phyloP scores from a whole-genome alignment of 768 basidiomycete species.

The Leccinum obscurum region DNA sequence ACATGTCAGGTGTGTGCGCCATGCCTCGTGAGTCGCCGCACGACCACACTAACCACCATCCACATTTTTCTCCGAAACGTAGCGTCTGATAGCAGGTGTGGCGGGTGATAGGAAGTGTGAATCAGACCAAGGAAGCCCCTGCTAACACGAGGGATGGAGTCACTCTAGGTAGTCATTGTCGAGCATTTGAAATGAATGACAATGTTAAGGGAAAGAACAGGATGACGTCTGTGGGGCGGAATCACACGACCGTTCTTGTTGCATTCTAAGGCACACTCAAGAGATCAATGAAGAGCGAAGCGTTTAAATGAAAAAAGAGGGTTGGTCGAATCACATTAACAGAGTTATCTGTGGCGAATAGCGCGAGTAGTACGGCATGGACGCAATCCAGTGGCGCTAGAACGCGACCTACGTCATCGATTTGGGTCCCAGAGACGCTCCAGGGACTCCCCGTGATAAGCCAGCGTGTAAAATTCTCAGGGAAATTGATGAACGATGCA shows the following conservation, averaged over 20 bases:
- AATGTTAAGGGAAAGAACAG: neutral
- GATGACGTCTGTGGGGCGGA: neutral
- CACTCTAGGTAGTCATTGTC: neutral
- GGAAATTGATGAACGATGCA: no score
- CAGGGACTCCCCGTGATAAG: neutral
- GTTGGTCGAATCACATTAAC: neutral
- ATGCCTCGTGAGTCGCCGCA: neutral
- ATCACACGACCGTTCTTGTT: neutral
- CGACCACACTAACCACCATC: neutral
- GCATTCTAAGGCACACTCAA: neutral
- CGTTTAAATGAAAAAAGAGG: neutral
- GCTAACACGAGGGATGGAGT: neutral
- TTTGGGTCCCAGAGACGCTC: neutral
- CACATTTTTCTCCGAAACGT: neutral
- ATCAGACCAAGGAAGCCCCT: neutral
- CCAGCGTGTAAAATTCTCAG: no score
- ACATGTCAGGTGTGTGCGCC: neutral
- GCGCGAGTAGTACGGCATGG: neutral
- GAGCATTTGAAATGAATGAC: neutral
- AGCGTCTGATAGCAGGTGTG: neutral
- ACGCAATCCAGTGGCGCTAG: neutral
- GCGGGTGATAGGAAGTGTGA: neutral
- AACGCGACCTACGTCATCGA: neutral
- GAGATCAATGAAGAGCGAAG: neutral
- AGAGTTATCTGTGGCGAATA: neutral